phyloP scores from a whole-genome alignment of 1,284 basidiomycete species.

The Leccinum huronense region DNA sequence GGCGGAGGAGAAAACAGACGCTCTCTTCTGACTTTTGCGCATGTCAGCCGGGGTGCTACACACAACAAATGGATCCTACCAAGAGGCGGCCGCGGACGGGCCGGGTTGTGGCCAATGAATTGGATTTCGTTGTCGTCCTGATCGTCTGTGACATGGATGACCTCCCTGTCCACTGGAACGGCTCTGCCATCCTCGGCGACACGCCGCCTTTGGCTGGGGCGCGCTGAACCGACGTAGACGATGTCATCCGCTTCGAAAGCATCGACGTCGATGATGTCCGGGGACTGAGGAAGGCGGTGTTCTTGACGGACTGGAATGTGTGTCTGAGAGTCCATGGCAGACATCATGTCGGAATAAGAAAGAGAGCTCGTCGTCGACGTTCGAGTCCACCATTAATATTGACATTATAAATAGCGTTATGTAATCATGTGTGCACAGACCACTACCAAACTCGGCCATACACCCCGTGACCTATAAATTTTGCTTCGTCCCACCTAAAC shows the following conservation, averaged over 20 bases:
- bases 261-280: constrained; percentile 42
- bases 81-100: constrained; percentile 17
- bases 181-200: constrained; percentile 23
- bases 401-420: constrained; percentile 24
- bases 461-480: constrained; percentile 29
- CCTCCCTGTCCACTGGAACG: constrained; percentile 18
- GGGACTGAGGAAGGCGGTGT: constrained; percentile 17
- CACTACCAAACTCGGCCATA: constrained; percentile 33
- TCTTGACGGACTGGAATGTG: constrained; percentile 17
- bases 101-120: constrained; percentile 28
- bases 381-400: constrained; percentile 5
- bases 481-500: background rate
- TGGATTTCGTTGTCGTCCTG: constrained; percentile 41
- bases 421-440: constrained; percentile 33
- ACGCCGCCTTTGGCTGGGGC: constrained; percentile 32
- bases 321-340: constrained; percentile 17
- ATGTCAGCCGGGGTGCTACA: constrained; percentile 5
- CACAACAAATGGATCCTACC: constrained; percentile 20
- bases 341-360: constrained; percentile 21
- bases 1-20: constrained; percentile 47
- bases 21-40: constrained; percentile 18
- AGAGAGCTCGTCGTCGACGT: constrained; percentile 21
- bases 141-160: constrained; percentile 42
- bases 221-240: constrained; percentile 20
- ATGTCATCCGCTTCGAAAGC: constrained; percentile 37